These are phyloP conservation scores for Thuja plicata DNA, from an alignment of 83 land plant species.

Conservation along the genomic window DNA sequence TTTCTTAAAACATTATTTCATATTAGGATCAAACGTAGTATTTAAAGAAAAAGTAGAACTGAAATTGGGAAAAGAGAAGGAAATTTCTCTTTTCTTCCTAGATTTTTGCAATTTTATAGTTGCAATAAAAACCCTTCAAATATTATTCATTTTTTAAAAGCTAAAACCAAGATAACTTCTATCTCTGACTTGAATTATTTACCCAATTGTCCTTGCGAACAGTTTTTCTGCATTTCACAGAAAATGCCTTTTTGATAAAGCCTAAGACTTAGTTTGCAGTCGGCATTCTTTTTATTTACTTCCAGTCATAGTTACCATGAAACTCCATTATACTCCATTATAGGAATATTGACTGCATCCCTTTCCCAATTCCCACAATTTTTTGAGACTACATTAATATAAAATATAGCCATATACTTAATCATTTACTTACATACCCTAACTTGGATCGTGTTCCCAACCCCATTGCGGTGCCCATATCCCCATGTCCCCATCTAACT, in stretches of 20 bases:
- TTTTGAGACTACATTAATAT: no score
- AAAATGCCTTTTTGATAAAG: no score
- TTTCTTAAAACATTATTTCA: not conserved
- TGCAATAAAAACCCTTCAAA: not conserved
- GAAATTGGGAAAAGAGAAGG: no score
- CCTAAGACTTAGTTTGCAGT: not conserved
- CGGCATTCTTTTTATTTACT: not conserved
- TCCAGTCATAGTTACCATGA: not conserved
- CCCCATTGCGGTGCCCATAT: no score
- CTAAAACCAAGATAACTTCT: not conserved
- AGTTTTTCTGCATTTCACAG: not conserved
- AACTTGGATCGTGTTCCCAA: no score
- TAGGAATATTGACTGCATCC: no score
- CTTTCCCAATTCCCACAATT: no score
- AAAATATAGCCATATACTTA: no score
- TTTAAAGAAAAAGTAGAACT: not conserved
- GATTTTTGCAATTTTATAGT: not conserved
- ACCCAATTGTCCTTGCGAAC: not conserved
- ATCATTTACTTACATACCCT: no score
- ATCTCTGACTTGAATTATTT: not conserved
- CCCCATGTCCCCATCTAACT: no score
- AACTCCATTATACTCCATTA: no score
- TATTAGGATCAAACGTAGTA: not conserved
- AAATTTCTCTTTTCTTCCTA: not conserved
- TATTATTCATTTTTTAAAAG: not conserved